These are phyloP conservation scores for Diaporthe vaccinii DNA, from an alignment of 2,329 filamentous ascomycete genomes.

Conservation along the genomic window DNA sequence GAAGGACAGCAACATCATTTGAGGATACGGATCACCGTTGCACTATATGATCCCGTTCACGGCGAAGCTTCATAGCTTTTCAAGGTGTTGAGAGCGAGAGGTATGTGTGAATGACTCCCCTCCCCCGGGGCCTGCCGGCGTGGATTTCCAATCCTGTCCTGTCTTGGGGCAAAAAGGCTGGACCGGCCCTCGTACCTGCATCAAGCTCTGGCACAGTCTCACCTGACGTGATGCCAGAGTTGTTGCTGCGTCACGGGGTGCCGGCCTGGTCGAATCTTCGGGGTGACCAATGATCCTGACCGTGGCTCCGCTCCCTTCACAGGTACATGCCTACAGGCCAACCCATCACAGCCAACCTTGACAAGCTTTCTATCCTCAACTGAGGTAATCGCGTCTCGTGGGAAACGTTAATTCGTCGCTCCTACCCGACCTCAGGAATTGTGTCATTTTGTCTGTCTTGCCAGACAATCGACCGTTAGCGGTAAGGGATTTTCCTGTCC, in stretches of 20 bases:
- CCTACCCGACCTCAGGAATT: conserved; percentile 65
- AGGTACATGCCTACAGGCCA: conserved; percentile 59
- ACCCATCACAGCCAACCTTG: conserved; percentile 49
- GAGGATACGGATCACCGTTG: conserved; percentile 16
- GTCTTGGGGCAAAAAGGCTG: conserved; percentile 1
- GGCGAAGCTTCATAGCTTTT: conserved; percentile 40
- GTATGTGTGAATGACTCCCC: conserved; percentile 41
- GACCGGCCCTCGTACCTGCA: conserved; percentile 34
- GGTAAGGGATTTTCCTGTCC: conserved; percentile 61
- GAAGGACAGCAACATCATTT: conserved; percentile 33
- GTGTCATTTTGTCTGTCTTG: conserved; percentile 62
- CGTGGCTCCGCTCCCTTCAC: conserved; percentile 50
- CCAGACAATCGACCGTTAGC: conserved; percentile 59
- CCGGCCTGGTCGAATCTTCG: background rate
- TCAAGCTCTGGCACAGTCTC: conserved; percentile 33
- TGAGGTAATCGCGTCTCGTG: conserved; percentile 60
- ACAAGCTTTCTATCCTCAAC: conserved; percentile 52
- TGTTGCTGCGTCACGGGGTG: conserved; percentile 12
- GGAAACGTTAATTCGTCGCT: conserved; percentile 77
- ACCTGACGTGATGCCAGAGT: conserved; percentile 20
- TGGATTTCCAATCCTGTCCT: conserved; percentile 25
- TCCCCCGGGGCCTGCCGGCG: conserved; percentile 30
- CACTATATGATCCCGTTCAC: conserved; percentile 45
- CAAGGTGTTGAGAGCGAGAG: conserved; percentile 45
- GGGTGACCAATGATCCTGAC: conserved; percentile 31